phyloP scores from a whole-genome alignment of 2,329 filamentous ascomycete species.

The Colletotrichum costaricense region DNA sequence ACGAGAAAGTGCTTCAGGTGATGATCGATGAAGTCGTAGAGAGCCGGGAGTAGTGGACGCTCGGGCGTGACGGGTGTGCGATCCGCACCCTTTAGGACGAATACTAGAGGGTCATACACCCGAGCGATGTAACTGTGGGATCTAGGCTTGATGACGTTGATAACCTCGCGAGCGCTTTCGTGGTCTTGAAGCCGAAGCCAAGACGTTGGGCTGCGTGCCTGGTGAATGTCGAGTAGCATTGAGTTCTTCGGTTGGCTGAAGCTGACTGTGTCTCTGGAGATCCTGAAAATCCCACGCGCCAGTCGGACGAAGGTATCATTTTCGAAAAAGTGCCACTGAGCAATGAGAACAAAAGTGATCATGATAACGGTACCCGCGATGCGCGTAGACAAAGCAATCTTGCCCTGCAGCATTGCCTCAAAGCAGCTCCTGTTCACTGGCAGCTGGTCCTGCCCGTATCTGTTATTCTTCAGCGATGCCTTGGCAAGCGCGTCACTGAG shows the following conservation, averaged over 20 bases:
- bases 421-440: constrained; percentile 60
- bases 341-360: constrained; percentile 76
- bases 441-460: constrained; percentile 46
- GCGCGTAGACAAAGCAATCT: constrained; percentile 75
- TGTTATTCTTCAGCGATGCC: constrained; percentile 56
- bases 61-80: constrained; percentile 66
- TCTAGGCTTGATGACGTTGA: constrained; percentile 78
- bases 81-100: constrained; percentile 76
- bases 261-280: constrained; percentile 43
- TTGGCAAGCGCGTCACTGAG: constrained; percentile 77
- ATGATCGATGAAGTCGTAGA: constrained; percentile 76
- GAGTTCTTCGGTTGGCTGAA: constrained; percentile 43
- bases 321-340: constrained; percentile 84
- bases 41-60: constrained; percentile 64
- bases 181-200: constrained; percentile 85
- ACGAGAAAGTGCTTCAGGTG: constrained; percentile 70
- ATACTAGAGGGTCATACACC: constrained; percentile 80
- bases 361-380: constrained; percentile 81
- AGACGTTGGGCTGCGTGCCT: constrained; percentile 79
- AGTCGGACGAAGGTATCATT: constrained; percentile 58
- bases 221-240: constrained; percentile 72
- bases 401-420: constrained; percentile 72
- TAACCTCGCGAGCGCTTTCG: constrained; percentile 80
- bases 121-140: constrained; percentile 78
- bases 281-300: constrained; percentile 46